Conservation (phyloP, 495 filamentous ascomycete species). For the Talaromyces liani region DNA sequence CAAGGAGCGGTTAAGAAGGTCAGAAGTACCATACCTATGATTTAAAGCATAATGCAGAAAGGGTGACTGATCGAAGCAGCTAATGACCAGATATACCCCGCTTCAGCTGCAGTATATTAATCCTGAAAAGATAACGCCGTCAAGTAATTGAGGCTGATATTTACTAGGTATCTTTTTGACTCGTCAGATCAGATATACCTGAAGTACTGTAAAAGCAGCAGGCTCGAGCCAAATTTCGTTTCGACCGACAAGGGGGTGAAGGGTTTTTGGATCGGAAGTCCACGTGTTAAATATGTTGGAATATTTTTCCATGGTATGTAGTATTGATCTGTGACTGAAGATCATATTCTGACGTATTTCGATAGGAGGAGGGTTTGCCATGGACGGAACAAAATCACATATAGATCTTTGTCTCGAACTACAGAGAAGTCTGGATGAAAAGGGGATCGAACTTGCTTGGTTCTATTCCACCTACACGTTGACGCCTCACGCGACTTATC, state of each 20-base stretch:
- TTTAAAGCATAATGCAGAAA: not conserved
- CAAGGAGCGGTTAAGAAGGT: constrained; percentile 6
- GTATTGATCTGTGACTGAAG: constrained; percentile 5
- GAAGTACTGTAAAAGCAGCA: constrained; percentile 5
- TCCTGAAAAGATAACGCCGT: constrained; percentile 3
- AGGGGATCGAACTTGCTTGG: constrained; percentile 6
- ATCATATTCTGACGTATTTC: constrained; percentile 3
- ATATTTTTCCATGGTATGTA: constrained; percentile 52
- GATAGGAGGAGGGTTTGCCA: constrained; percentile 8
- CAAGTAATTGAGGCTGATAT: constrained; percentile 5
- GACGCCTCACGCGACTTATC: constrained; percentile 48
- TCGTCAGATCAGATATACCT: constrained; percentile 7
- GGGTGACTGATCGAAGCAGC: constrained; percentile 1
- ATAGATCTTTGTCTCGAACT: constrained; percentile 6
- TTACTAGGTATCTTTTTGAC: constrained; percentile 8
- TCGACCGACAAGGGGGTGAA: constrained; percentile 26
- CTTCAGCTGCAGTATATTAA: constrained; percentile 6
- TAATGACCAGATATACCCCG: constrained; percentile 7
- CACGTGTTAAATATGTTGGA: constrained; percentile 46
- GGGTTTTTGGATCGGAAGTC: constrained; percentile 53
- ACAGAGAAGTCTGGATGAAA: constrained; percentile 6
- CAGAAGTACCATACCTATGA: not conserved
- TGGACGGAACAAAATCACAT: constrained; percentile 8
- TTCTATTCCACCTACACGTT: constrained; percentile 42
- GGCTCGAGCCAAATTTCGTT: constrained; percentile 4